Evolutionary conservation across 2,329 filamentous ascomycete genomes (phyloP).

Genomic region (Plenodomus biglobosus): DNA sequence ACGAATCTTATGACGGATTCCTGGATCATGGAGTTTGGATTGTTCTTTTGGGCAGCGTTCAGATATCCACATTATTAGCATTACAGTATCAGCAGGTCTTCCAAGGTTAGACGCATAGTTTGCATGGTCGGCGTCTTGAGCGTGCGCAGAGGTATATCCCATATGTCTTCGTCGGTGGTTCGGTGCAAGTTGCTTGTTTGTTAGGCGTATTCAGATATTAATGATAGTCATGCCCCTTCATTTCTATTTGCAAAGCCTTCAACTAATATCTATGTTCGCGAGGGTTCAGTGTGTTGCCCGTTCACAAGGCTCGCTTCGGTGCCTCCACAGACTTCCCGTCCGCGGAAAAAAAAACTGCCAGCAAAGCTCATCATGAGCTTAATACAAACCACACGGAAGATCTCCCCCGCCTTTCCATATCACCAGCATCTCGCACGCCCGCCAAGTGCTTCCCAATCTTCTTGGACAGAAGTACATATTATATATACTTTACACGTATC

Average conservation of each 20-base stretch:
- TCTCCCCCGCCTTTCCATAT: not conserved
- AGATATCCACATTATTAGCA: constrained; percentile 1
- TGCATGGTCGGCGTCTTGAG: constrained; percentile 14
- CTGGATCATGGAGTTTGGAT: not conserved
- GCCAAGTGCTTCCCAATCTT: not conserved
- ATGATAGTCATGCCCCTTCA: not conserved
- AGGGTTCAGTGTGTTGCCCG: no score
- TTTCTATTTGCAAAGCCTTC: not conserved
- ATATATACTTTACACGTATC: not conserved
- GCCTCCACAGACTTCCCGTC: no score
- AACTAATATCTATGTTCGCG: no score
- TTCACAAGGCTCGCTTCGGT: no score
- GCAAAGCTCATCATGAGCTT: no score
- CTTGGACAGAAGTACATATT: not conserved
- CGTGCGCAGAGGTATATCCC: constrained; percentile 2
- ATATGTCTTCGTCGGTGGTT: not conserved
- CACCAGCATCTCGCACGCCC: no score
- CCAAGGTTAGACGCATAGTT: constrained; percentile 3
- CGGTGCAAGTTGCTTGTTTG: not conserved
- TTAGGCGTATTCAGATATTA: not conserved
- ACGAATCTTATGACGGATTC: not conserved
- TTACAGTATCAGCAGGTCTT: constrained; percentile 2
- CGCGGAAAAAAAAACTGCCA: no score
- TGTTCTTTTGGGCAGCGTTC: not conserved
- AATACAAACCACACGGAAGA: not conserved